These are phyloP conservation scores for Fusarium oligoseptatum DNA, from an alignment of 2,329 filamentous ascomycete genomes.

Conservation along the genomic window DNA sequence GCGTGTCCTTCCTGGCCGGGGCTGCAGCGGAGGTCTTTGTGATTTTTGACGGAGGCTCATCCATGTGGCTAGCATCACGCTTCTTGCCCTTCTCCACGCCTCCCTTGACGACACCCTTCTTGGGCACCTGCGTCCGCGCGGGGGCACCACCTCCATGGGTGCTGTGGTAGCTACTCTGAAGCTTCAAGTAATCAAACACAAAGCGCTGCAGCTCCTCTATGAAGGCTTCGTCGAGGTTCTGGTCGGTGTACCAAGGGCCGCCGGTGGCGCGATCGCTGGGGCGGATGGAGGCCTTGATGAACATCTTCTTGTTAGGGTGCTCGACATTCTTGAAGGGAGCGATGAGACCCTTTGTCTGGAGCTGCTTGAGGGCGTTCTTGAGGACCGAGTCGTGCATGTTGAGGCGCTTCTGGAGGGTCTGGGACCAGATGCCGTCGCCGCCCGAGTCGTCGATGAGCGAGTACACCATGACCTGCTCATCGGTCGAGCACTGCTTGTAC, in stretches of 20 bases:
- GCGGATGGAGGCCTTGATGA: constrained; percentile 87
- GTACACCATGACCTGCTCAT: constrained; percentile 89
- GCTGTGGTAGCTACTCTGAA: constrained; percentile 76
- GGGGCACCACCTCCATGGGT: constrained; percentile 49
- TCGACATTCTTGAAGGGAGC: constrained; percentile 93
- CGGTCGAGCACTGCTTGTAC: constrained; percentile 71
- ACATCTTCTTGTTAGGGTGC: constrained; percentile 92
- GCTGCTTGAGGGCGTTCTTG: constrained; percentile 83
- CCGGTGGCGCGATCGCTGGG: constrained; percentile 93
- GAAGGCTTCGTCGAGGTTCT: constrained; percentile 89
- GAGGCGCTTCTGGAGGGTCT: constrained; percentile 82
- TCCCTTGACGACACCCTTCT: constrained; percentile 68
- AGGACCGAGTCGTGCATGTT: constrained; percentile 88
- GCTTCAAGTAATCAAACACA: constrained; percentile 80
- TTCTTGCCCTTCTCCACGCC: constrained; percentile 62
- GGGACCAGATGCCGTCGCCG: constrained; percentile 90
- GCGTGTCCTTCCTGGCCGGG: constrained; percentile 52
- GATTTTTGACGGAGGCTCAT: constrained; percentile 48
- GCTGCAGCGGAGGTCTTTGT: constrained; percentile 41
- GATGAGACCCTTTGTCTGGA: constrained; percentile 86
- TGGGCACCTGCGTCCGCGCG: constrained; percentile 62
- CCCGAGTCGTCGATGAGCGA: constrained; percentile 88
- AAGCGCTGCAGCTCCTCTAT: constrained; percentile 81
- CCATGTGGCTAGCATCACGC: constrained; percentile 60
- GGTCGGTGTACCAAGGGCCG: constrained; percentile 94